phyloP scores from a whole-genome alignment of 768 basidiomycete species.

The Collybia nuda region DNA sequence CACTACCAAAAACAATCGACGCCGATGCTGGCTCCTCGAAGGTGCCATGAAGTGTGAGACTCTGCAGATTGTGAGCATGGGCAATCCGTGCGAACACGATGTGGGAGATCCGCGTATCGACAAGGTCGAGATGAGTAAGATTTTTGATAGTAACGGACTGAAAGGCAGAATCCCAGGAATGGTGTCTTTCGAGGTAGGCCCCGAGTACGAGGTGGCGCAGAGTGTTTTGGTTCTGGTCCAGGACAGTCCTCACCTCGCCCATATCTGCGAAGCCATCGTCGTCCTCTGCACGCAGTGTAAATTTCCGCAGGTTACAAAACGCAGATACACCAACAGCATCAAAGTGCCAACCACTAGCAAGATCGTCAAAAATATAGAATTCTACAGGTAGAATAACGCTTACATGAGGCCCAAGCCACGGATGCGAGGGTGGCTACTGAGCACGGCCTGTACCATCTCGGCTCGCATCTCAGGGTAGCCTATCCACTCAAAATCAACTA shows the following conservation, averaged over 20 bases:
- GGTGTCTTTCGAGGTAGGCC: conserved; percentile 64
- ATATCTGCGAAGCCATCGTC: conserved; percentile 72
- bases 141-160: conserved; percentile 61
- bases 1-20: conserved; percentile 57
- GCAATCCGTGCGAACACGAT: conserved; percentile 63
- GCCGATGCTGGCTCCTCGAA: conserved; percentile 60
- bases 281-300: conserved; percentile 69
- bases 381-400: conserved; percentile 9
- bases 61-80: conserved; percentile 59
- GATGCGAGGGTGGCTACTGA: conserved; percentile 52
- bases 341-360: conserved; percentile 67
- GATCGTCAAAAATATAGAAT: background rate
- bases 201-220: conserved; percentile 65
- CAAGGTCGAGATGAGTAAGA: conserved; percentile 68
- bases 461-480: conserved; percentile 69
- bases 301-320: conserved; percentile 58
- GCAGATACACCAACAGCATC: conserved; percentile 69
- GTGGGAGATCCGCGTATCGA: conserved; percentile 68
- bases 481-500: conserved; percentile 74
- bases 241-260: conserved; percentile 62
- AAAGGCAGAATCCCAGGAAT: conserved; percentile 70
- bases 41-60: conserved; percentile 65
- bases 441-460: conserved; percentile 63
- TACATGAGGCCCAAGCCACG: conserved; percentile 61
- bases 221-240: conserved; percentile 57